Percentiles rank a stretch among this genome's conserved stretches.
phyloP scores from a whole-genome alignment of 2,329 filamentous ascomycete species.

The Fusarium nisikadoi region DNA sequence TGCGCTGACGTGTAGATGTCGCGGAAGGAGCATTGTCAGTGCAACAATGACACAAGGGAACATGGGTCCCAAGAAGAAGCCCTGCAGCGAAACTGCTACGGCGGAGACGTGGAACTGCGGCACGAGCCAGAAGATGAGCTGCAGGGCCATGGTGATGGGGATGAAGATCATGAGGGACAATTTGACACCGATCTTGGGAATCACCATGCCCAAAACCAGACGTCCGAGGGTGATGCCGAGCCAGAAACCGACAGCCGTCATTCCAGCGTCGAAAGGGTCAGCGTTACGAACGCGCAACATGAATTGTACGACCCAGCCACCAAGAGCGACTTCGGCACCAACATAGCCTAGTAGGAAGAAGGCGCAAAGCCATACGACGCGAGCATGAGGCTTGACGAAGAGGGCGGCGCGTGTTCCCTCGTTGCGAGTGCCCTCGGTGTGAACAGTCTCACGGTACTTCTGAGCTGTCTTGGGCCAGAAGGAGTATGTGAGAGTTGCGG shows the following conservation, averaged over 20 bases:
- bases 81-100: conserved; percentile 75
- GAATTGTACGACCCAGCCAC: conserved; percentile 88
- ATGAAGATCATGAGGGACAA: conserved; percentile 70
- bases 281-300: conserved; percentile 80
- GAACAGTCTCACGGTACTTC: conserved; percentile 57
- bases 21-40: conserved; percentile 74
- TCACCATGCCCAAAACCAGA: conserved; percentile 18
- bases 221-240: conserved; percentile 79
- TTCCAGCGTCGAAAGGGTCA: conserved; percentile 73
- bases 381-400: conserved; percentile 53
- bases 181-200: conserved; percentile 74
- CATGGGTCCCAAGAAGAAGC: conserved; percentile 82
- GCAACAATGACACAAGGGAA: conserved; percentile 79
- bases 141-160: conserved; percentile 68
- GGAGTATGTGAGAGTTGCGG: conserved; percentile 55
- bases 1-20: conserved; percentile 76
- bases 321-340: conserved; percentile 78
- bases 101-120: conserved; percentile 80
- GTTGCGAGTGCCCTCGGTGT: conserved; percentile 37
- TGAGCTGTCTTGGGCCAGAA: conserved; percentile 71
- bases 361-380: conserved; percentile 74
- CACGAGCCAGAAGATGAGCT: conserved; percentile 84
- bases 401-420: conserved; percentile 47
- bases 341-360: conserved; percentile 81
- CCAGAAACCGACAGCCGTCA: conserved; percentile 85